phyloP scores from a whole-genome alignment of 306 rosid genomes.

The Acacia crassicarpa region DNA sequence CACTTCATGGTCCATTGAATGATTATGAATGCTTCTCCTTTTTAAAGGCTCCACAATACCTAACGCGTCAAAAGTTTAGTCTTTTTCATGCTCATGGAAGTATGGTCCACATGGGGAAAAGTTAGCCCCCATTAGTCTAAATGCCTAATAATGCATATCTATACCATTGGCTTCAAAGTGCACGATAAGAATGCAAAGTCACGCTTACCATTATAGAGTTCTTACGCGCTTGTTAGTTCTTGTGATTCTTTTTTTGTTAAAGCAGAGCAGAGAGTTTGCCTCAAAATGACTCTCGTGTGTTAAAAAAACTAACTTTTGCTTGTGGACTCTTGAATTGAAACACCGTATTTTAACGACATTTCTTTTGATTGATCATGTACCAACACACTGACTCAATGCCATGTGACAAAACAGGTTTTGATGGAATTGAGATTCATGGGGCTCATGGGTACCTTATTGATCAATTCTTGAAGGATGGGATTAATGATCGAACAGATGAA shows the following conservation, averaged over 20 bases:
- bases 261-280: neutral
- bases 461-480: conserved; percentile 51
- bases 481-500: conserved; percentile 43
- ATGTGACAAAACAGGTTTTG: conserved; percentile 58
- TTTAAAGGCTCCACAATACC: conserved; percentile 26
- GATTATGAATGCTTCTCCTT: conserved; percentile 21
- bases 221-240: neutral
- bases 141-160: conserved; percentile 11
- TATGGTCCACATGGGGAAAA: conserved; percentile 34
- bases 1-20: conserved; percentile 21
- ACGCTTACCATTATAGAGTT: neutral
- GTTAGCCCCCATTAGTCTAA: conserved; percentile 16
- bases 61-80: conserved; percentile 14
- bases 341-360: neutral
- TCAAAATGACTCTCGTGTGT: neutral
- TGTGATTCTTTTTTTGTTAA: neutral
- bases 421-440: conserved; percentile 89
- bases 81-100: conserved; percentile 25
- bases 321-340: conserved; percentile 7
- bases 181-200: conserved; percentile 14
- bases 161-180: conserved; percentile 1
- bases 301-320: neutral
- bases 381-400: neutral
- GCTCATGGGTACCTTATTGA: conserved; percentile 85
- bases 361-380: neutral